These are phyloP conservation scores for Globisporangium ultimum DNA, from an alignment of 352 stramenopile species.

Conservation along the genomic window DNA sequence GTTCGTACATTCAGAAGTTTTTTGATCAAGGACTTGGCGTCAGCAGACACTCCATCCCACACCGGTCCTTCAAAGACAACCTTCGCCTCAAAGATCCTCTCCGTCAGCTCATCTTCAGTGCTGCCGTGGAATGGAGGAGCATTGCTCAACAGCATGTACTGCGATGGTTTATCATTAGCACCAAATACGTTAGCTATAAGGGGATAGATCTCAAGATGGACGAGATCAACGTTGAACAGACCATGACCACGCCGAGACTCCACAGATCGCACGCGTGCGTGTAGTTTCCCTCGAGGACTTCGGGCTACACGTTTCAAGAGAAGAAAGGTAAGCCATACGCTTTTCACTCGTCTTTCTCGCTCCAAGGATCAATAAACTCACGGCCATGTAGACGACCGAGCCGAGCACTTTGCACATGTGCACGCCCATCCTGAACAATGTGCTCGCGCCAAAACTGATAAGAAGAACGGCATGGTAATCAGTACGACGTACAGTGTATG, in stretches of 20 bases:
- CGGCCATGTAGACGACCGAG: slow-evolving; percentile 83
- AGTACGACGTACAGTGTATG: no score
- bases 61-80: slow-evolving; percentile 43
- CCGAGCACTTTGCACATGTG: slow-evolving; percentile 79
- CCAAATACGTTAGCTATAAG: neutral
- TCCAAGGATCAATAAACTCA: slow-evolving; percentile 21
- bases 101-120: slow-evolving; percentile 69
- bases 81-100: slow-evolving; percentile 70
- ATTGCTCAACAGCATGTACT: slow-evolving; percentile 87
- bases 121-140: slow-evolving; percentile 61
- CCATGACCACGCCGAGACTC: slow-evolving; percentile 84
- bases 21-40: slow-evolving; percentile 69
- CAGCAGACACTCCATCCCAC: slow-evolving; percentile 52
- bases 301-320: slow-evolving; percentile 25
- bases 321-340: slow-evolving; percentile 1
- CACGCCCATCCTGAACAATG: slow-evolving; percentile 68
- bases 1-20: slow-evolving; percentile 65
- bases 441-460: slow-evolving; percentile 71
- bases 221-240: slow-evolving; percentile 10
- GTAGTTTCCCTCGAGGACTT: slow-evolving; percentile 72
- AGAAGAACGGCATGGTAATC: no score
- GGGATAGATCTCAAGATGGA: no score
- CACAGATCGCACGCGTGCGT: slow-evolving; percentile 75
- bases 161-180: neutral
- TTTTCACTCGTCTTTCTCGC: neutral